Evolutionary conservation across 2,329 filamentous ascomycete species (phyloP), one percentile per base, ranked within the genome.

Genomic region (Alternaria sp.): DNA sequence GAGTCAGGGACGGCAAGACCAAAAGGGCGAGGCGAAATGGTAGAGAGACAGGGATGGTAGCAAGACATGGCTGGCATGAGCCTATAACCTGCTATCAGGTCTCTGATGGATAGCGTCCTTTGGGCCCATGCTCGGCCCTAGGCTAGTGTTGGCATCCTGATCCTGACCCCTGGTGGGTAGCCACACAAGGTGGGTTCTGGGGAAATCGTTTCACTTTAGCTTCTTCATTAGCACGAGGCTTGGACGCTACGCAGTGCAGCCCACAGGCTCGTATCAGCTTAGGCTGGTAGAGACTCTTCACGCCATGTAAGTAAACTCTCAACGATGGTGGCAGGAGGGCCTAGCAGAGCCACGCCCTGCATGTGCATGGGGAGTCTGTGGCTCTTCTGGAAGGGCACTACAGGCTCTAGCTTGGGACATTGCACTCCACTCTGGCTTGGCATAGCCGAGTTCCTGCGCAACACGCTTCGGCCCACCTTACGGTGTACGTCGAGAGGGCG

Each of bases 191-290:
- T 72, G 69, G 70, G 67, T 67, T 72, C 70, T 75, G 72, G 75
- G 75, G 73, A 74, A 75, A 68, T 70, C 57, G 74, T 77, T 76
- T 76, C 74, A 76, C 63, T 46, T 69, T 70, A 66, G 66, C 66
- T 68, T 61, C 54, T 60, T 62, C 55, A 58, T 60, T 60, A 57
- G 65, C 40, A 61, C 40, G 56, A 59, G 58, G 60, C 62, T 65
- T 67, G 63, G 62, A 63, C 56, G 60, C 54, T 61, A 63, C 64
- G 59, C 57, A 59, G 62, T 56, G 61, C 58, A 52, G 55, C 62
- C 59, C 51, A 60, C 62, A 59, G 17, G 63, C 52, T 61, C 40
- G 52, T 60, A 49, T 55, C 53, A 36, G 55, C 48, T 48, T 36
- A 54, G 37, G 48, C 41, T 23, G 49, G 51, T 31, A 46, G 45